Evolutionary conservation across 768 basidiomycete genomes (phyloP).

Genomic region (Calocybe indica): DNA sequence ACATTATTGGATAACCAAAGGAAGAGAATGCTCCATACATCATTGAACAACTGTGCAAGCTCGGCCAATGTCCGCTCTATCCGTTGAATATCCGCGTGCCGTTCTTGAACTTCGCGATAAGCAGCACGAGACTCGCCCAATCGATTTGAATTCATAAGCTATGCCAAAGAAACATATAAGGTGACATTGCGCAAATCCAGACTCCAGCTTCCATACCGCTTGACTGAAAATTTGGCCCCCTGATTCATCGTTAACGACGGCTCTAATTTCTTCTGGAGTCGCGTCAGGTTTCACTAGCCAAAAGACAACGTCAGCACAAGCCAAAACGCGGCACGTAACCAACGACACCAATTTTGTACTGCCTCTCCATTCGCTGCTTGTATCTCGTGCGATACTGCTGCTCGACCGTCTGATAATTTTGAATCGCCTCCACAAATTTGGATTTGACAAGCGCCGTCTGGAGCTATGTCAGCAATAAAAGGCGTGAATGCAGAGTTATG

Average conservation of each 20-base stretch:
- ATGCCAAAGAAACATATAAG: conserved; percentile 7
- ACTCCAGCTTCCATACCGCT: conserved; percentile 44
- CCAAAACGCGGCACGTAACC: conserved; percentile 12
- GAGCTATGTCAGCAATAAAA: conserved; percentile 3
- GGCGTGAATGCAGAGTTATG: neutral
- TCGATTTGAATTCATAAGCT: conserved; percentile 90
- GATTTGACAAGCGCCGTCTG: conserved; percentile 61
- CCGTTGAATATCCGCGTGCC: conserved; percentile 92
- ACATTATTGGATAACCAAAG: neutral
- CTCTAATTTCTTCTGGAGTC: conserved; percentile 78
- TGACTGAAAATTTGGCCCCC: conserved; percentile 88
- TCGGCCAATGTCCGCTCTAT: conserved; percentile 92
- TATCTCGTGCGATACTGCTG: conserved; percentile 73
- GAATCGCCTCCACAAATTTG: conserved; percentile 83
- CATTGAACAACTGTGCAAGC: conserved; percentile 93
- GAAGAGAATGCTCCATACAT: conserved; percentile 44
- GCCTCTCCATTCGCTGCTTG: conserved; percentile 78
- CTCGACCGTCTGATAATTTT: conserved; percentile 80
- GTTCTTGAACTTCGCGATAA: conserved; percentile 94
- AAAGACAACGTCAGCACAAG: neutral
- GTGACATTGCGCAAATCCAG: neutral
- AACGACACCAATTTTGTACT: conserved; percentile 73
- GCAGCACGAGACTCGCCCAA: conserved; percentile 86
- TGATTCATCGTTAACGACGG: conserved; percentile 80
- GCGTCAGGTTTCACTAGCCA: conserved; percentile 85